These are phyloP conservation scores for Butyriboletus loyo DNA, from an alignment of 768 basidiomycete genomes.

Conservation along the genomic window DNA sequence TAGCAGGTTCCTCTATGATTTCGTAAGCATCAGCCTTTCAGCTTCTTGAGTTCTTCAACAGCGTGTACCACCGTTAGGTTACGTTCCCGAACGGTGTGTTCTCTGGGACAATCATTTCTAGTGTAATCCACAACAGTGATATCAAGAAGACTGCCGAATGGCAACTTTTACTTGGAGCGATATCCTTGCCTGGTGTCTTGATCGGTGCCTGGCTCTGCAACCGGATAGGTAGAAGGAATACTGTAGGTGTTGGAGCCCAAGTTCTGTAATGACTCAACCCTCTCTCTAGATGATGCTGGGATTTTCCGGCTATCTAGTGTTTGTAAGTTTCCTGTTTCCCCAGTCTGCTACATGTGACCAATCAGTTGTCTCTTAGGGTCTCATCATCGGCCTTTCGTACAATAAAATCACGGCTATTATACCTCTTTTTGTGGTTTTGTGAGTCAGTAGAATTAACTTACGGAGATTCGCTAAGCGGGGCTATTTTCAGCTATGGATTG, in stretches of 20 bases:
- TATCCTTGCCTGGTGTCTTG: conserved; percentile 62
- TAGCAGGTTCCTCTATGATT: conserved; percentile 67
- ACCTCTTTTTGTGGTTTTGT: conserved; percentile 69
- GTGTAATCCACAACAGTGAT: conserved; percentile 53
- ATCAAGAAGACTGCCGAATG: conserved; percentile 65
- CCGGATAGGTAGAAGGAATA: conserved; percentile 55
- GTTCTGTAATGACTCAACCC: conserved; percentile 2
- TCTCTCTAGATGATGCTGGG: conserved; percentile 57
- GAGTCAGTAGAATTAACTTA: conserved; percentile 18
- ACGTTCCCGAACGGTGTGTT: conserved; percentile 75
- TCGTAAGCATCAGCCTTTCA: conserved; percentile 33
- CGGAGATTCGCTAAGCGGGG: neutral
- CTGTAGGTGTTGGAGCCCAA: conserved; percentile 33
- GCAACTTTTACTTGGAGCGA: conserved; percentile 60
- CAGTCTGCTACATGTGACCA: neutral
- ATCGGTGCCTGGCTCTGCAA: conserved; percentile 50
- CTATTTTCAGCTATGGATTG: conserved; percentile 51
- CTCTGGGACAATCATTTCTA: conserved; percentile 63
- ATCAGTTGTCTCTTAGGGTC: conserved; percentile 30
- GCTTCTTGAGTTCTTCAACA: neutral
- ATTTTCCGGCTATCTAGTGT: conserved; percentile 64
- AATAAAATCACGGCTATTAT: conserved; percentile 59
- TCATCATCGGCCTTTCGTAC: conserved; percentile 59
- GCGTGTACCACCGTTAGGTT: conserved; percentile 37
- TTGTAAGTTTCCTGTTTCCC: conserved; percentile 36